These are phyloP conservation scores for Haplosporangium gracile DNA, from an alignment of 192 early-diverging fungal species.

Conservation along the genomic window DNA sequence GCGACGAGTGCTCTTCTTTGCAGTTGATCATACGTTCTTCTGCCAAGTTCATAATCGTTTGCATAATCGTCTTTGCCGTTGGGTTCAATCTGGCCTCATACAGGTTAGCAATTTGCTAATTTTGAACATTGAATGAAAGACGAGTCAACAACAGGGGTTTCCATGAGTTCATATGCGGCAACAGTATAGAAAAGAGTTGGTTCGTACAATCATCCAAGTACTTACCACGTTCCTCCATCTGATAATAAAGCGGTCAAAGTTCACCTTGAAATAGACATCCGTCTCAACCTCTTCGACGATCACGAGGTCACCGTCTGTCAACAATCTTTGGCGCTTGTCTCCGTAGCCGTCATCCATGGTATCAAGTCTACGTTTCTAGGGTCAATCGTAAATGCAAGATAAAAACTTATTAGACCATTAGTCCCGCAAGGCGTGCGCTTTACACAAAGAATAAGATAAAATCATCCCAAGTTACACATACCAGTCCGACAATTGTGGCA, in stretches of 20 bases:
- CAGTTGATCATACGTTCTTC: conserved; percentile 70
- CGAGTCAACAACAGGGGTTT: neutral
- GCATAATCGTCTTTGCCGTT: conserved; percentile 71
- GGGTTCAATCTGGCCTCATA: conserved; percentile 72
- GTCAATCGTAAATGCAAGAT: neutral
- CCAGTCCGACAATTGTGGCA: conserved; percentile 65
- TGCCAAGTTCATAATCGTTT: conserved; percentile 67
- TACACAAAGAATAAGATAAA: neutral
- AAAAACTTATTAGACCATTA: neutral
- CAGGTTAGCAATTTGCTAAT: conserved; percentile 68
- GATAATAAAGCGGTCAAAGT: conserved; percentile 75
- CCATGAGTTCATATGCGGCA: neutral
- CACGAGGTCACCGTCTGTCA: conserved; percentile 11
- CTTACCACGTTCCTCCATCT: conserved; percentile 72
- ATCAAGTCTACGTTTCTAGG: conserved; percentile 51
- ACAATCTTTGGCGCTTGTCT: conserved; percentile 28
- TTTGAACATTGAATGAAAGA: neutral
- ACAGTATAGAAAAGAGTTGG: neutral
- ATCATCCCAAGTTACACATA: conserved; percentile 20
- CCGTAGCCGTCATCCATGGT: conserved; percentile 12
- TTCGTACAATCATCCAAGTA: neutral
- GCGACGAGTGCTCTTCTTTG: conserved; percentile 56
- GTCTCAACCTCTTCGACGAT: conserved; percentile 64
- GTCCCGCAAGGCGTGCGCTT: neutral
- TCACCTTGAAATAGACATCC: conserved; percentile 73